phyloP scores from a whole-genome alignment of 495 filamentous ascomycete species.

The Penicillium canescens region DNA sequence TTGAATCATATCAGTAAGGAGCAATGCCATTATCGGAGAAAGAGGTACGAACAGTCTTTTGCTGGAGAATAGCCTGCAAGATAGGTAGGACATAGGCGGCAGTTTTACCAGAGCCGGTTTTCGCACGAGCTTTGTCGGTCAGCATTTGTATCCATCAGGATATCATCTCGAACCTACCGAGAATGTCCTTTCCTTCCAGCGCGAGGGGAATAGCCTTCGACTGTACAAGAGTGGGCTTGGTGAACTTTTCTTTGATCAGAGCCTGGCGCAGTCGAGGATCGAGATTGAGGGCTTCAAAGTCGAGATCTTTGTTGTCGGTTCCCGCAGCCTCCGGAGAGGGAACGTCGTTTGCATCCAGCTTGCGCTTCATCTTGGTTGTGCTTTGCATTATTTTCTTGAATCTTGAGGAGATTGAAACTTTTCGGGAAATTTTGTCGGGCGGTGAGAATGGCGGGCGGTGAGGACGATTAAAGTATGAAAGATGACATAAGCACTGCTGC shows the following conservation, averaged over 20 bases:
- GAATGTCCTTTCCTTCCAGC: conserved; percentile 85
- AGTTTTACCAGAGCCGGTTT: conserved; percentile 94
- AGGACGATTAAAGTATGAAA: neutral
- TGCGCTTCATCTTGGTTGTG: conserved; percentile 58
- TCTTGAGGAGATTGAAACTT: conserved; percentile 22
- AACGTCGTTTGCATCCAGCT: conserved; percentile 60
- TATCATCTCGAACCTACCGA: conserved; percentile 50
- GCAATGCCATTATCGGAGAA: neutral
- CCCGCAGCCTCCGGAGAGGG: conserved; percentile 43
- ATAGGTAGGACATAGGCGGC: conserved; percentile 95
- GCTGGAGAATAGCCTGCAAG: conserved; percentile 74
- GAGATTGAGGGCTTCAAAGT: conserved; percentile 61
- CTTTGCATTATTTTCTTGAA: conserved; percentile 11
- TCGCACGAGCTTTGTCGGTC: conserved; percentile 65
- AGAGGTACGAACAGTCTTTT: conserved; percentile 60
- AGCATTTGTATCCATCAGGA: conserved; percentile 10
- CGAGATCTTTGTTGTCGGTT: conserved; percentile 26
- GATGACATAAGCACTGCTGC: conserved; percentile 3
- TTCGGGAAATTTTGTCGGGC: conserved; percentile 47
- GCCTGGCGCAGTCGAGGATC: conserved; percentile 86
- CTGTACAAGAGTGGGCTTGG: conserved; percentile 83
- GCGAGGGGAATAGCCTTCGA: conserved; percentile 84
- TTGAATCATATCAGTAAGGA: neutral
- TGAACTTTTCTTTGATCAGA: conserved; percentile 78
- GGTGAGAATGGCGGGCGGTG: conserved; percentile 39